Percentiles rank a stretch among this genome's conserved stretches.
These are phyloP conservation scores for Echinochloa phyllopogon DNA, from an alignment of 176 grass and related monocot genomes.

Conservation along the genomic window DNA sequence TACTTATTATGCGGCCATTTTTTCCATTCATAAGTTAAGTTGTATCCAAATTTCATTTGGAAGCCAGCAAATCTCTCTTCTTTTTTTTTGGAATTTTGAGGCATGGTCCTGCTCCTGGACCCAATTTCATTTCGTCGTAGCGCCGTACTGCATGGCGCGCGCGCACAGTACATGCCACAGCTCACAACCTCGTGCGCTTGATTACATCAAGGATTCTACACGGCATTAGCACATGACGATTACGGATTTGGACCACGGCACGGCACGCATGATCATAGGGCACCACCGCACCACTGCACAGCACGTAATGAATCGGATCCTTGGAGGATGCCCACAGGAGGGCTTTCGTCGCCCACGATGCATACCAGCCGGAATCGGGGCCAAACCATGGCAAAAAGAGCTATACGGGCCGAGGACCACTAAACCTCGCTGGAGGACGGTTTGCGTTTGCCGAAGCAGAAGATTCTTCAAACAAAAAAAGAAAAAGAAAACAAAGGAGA, in stretches of 20 bases:
- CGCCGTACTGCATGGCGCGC: too few species aligned
- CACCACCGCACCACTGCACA: not conserved
- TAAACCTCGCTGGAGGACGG: not conserved
- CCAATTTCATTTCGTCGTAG: not conserved
- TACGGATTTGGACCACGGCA: slow-evolving; percentile 34
- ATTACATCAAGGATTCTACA: not conserved
- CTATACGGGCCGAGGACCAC: not conserved
- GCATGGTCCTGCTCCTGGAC: not conserved
- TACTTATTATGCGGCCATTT: too few species aligned
- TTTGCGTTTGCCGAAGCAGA: not conserved
- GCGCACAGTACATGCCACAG: slow-evolving; percentile 10
- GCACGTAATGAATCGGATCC: not conserved
- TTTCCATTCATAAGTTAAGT: not conserved
- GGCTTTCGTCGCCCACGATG: not conserved
- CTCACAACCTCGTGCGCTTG: slow-evolving; percentile 4
- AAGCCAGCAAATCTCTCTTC: not conserved
- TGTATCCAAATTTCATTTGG: not conserved
- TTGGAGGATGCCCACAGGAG: not conserved
- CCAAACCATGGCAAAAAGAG: not conserved
- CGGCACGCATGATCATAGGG: not conserved
- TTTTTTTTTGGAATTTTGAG: too few species aligned
- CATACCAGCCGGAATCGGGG: not conserved
- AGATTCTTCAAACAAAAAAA: not conserved
- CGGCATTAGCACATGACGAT: not conserved
- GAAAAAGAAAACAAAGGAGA: not conserved